Evolutionary conservation across 176 grass and related monocot genomes (phyloP), one percentile per base, ranked within the genome.

Genomic region (Microstegium vimineum): DNA sequence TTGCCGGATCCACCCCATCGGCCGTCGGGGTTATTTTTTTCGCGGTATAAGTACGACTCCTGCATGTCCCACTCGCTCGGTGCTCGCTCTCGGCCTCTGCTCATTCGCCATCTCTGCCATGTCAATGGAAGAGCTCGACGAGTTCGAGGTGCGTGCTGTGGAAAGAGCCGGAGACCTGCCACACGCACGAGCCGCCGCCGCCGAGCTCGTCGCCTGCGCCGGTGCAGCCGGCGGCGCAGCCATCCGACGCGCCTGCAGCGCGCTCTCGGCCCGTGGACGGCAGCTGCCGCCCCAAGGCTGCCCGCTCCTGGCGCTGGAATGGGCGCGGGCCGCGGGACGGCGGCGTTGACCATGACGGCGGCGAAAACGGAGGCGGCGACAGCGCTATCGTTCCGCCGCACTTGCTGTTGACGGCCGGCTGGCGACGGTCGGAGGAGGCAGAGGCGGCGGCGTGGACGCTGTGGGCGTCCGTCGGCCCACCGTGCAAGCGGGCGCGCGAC

Each of bases 91-190:
- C 12, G 10, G 18, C 33, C 18, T 23, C 40, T 59, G 7, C 51
- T 66, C 63, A 8, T 63, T 6, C 25, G 15, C 61, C 61, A 18
- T 28, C 62, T 18, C 26, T 4, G n/a, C 47, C 42, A 15, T 78
- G 83, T 86, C 69, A 35, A 94, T 89, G 89, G 92, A 84, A 43
- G 89, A 94, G 79, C 79, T 94, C 20, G 73, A 82, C 89, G 89
- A 91, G 78, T 84, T 87, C 71, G 92, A 94, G 40, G 86, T 94
- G n/a, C n/a, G n/a, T n/a, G 33, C 66, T 94, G 51, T 94, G 89
- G 92, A 86, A 89, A 41, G 91, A 91, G 62, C 82, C 91, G 61
- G 92, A 91, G 62, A 6, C 59, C 15, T 20, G 31, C 74, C 28
- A 37, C 5, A 10, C 31, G 36, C 41, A 54, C 47, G 61, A 23